Percentiles rank a stretch among this genome's conserved stretches.
These are phyloP conservation scores for peach (Prunus persica) DNA, from an alignment of 306 rosid genomes.

Conservation along the genomic window DNA sequence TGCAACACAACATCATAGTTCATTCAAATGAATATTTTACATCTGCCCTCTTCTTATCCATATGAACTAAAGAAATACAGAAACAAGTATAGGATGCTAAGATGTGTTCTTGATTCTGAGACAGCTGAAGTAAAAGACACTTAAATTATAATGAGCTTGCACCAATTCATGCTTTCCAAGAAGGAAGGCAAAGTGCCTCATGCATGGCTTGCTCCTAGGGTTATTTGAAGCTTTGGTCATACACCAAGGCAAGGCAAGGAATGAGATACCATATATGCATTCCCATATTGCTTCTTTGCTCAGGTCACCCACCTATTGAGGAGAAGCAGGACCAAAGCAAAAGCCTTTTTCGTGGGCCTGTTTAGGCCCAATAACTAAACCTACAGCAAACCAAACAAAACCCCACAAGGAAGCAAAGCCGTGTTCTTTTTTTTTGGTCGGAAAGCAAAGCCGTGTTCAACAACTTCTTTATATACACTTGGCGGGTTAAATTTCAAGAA, in stretches of 20 bases:
- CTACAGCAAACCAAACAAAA: background rate
- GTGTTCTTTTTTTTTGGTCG: too few species aligned
- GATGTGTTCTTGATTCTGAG: too few species aligned
- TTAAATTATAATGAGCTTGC: too few species aligned
- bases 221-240: constrained; percentile 5
- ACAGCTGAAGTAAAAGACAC: too few species aligned
- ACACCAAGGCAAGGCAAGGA: constrained; percentile 18
- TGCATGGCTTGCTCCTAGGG: constrained; percentile 16
- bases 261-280: constrained; percentile 29
- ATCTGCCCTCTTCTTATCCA: background rate
- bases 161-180: background rate
- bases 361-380: background rate
- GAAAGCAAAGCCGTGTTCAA: background rate
- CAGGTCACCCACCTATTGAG: background rate
- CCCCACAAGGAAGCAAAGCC: background rate
- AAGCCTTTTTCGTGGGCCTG: background rate
- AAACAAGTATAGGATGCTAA: too few species aligned
- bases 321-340: background rate
- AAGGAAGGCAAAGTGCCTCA: background rate
- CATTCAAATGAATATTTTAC: background rate
- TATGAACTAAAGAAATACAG: background rate
- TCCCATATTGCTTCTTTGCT: constrained; percentile 11
- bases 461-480: background rate
- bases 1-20: background rate
- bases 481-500: background rate